Conservation (phyloP, 495 filamentous ascomycete genomes). For the Hyaloscypha bicolor region DNA sequence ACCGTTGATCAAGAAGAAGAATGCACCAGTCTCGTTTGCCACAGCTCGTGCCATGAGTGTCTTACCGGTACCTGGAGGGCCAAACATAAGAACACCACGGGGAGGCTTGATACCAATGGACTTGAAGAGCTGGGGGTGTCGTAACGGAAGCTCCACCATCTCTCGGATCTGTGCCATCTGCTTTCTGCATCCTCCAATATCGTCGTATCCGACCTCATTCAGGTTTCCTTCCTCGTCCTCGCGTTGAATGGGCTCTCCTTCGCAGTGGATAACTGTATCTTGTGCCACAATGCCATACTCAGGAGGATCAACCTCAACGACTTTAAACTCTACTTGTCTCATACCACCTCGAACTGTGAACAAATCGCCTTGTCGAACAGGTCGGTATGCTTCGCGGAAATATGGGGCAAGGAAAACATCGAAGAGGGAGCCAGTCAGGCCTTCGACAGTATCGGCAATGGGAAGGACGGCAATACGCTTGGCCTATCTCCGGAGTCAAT, state of each 20-base stretch:
- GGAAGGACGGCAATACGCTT: constrained; percentile 99
- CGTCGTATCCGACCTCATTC: constrained; percentile 98
- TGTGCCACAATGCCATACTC: constrained; percentile 98
- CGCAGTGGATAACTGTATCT: constrained; percentile 98
- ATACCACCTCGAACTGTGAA: constrained; percentile 98
- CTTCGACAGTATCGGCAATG: constrained; percentile 97
- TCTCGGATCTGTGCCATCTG: constrained; percentile 99
- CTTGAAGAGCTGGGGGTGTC: constrained; percentile 99
- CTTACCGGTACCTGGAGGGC: constrained; percentile 98
- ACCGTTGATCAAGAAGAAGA: constrained; percentile 99
- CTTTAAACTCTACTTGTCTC: constrained; percentile 99
- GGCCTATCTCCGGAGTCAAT: constrained; percentile 60
- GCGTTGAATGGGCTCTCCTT: constrained; percentile 97
- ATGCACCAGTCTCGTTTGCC: constrained; percentile 97
- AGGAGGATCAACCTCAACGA: constrained; percentile 96
- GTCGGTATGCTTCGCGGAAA: constrained; percentile 98
- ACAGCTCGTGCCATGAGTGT: constrained; percentile 98
- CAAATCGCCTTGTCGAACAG: constrained; percentile 92
- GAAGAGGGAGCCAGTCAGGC: constrained; percentile 94
- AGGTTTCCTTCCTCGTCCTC: constrained; percentile 99
- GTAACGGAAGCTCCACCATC: constrained; percentile 93
- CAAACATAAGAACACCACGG: constrained; percentile 96
- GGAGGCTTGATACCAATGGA: constrained; percentile 99
- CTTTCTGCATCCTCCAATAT: constrained; percentile 98
- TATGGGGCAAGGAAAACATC: constrained; percentile 99